Percentiles rank a stretch among this genome's conserved stretches.
These are phyloP conservation scores for Protomyces arabidopsidicola DNA, from an alignment of 1,139 yeast genomes.

Conservation along the genomic window DNA sequence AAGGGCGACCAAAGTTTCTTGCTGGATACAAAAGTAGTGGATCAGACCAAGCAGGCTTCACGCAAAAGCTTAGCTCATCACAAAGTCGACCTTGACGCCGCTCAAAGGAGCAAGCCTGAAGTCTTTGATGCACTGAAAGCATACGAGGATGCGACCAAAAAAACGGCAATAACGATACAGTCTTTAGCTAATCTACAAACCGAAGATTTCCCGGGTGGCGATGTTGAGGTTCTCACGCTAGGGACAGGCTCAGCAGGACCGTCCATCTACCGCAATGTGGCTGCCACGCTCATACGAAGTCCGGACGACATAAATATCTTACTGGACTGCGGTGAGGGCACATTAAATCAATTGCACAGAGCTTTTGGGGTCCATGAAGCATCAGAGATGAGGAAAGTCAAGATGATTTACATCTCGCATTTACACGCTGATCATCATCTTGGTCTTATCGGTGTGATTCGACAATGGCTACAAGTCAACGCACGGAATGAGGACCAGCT, in stretches of 20 bases:
- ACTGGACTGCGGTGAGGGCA: constrained; percentile 92
- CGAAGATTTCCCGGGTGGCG: constrained; percentile 33
- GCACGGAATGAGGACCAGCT: constrained; percentile 35
- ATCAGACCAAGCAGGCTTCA: background rate
- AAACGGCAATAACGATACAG: background rate
- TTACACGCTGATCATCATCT: constrained; percentile 96
- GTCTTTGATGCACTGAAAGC: background rate
- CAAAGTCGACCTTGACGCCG: background rate
- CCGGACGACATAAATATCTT: constrained; percentile 39
- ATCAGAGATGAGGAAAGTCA: constrained; percentile 54
- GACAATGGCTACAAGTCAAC: constrained; percentile 56
- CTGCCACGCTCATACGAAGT: constrained; percentile 17
- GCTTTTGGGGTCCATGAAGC: constrained; percentile 49
- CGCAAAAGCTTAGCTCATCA: too few relatives aligned
- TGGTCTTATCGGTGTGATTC: constrained; percentile 56
- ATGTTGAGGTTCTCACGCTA: constrained; percentile 67
- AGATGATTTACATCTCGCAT: constrained; percentile 72
- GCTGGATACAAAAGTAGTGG: background rate
- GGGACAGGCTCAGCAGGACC: constrained; percentile 97
- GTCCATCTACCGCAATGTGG: constrained; percentile 62
- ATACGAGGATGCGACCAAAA: background rate
- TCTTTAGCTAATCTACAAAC: background rate
- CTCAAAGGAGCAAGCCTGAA: background rate
- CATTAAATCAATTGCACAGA: constrained; percentile 67
- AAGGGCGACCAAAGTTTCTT: background rate